These are phyloP conservation scores for Penicillium polonicum DNA, from an alignment of 2,329 filamentous ascomycete species.

Conservation along the genomic window DNA sequence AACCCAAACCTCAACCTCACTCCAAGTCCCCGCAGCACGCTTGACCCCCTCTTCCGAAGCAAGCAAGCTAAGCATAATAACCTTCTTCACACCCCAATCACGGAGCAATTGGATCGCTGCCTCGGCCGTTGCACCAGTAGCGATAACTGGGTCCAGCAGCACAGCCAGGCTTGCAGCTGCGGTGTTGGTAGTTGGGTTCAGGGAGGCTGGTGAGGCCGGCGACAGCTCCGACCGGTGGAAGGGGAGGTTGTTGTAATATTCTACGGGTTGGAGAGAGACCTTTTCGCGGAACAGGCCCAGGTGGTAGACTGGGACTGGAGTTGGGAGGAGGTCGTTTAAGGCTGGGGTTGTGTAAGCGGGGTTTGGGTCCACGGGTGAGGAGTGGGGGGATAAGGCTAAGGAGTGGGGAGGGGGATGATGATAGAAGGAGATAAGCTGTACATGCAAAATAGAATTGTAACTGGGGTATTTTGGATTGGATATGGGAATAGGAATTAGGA, in stretches of 20 bases:
- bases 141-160: slow-evolving; percentile 87
- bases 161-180: slow-evolving; percentile 66
- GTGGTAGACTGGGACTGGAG: slow-evolving; percentile 80
- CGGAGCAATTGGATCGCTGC: slow-evolving; percentile 85
- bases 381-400: background rate
- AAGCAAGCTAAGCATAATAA: slow-evolving; percentile 74
- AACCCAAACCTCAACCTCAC: slow-evolving; percentile 67
- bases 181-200: slow-evolving; percentile 32
- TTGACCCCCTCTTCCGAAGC: slow-evolving; percentile 69
- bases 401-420: background rate
- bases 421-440: background rate
- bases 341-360: slow-evolving; percentile 50
- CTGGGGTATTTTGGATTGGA: background rate
- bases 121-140: slow-evolving; percentile 83
- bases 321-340: slow-evolving; percentile 77
- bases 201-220: slow-evolving; percentile 28
- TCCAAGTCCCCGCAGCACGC: slow-evolving; percentile 74
- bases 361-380: background rate
- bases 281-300: slow-evolving; percentile 93
- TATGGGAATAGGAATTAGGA: background rate
- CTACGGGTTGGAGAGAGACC: slow-evolving; percentile 80
- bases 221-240: slow-evolving; percentile 49
- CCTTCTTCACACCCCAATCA: slow-evolving; percentile 85
- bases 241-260: slow-evolving; percentile 98
- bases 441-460: background rate